A percentile compares a stretch with the other conserved stretches of the same genome.
Conservation (phyloP, 495 filamentous ascomycete species). For the Evansstolkia leycettana region DNA sequence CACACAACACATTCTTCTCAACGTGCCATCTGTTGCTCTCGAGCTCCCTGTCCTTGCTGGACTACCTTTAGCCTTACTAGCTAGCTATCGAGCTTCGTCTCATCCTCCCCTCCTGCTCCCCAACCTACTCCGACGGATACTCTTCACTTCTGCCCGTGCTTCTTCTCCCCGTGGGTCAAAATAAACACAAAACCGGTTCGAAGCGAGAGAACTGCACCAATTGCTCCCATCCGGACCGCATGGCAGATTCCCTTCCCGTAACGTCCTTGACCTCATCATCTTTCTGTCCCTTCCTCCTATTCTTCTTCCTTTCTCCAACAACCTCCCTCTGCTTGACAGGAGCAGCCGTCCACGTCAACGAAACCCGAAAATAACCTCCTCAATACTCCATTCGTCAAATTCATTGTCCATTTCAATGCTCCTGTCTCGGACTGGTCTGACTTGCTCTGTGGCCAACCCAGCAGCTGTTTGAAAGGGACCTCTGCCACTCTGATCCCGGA, state of each 20-base stretch:
- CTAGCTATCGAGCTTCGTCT: too few species aligned
- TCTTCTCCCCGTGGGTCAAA: slow-evolving; percentile 24
- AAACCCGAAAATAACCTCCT: slow-evolving; percentile 2
- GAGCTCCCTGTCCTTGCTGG: background rate
- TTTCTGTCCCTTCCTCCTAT: background rate
- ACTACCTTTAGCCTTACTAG: too few species aligned
- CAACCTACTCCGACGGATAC: slow-evolving; percentile 8
- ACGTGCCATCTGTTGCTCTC: slow-evolving; percentile 1
- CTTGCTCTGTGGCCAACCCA: background rate
- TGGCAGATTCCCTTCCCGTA: too few species aligned
- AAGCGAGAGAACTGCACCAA: slow-evolving; percentile 14
- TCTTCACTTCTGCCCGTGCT: slow-evolving; percentile 7
- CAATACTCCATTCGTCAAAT: slow-evolving; percentile 2
- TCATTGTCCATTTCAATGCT: slow-evolving; percentile 3
- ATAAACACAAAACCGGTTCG: slow-evolving; percentile 21
- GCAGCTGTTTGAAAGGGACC: too few species aligned
- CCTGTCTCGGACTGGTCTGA: slow-evolving; percentile 1
- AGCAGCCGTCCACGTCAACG: slow-evolving; percentile 1
- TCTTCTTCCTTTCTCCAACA: slow-evolving; percentile 2
- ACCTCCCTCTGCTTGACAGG: too few species aligned
- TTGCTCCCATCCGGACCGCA: slow-evolving; percentile 7
- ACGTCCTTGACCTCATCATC: background rate
- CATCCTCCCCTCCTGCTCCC: slow-evolving; percentile 10
- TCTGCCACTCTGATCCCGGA: too few species aligned
- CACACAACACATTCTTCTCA: background rate